These are phyloP conservation scores for Aspergillus steynii DNA, from an alignment of 495 filamentous ascomycete species.

Conservation along the genomic window DNA sequence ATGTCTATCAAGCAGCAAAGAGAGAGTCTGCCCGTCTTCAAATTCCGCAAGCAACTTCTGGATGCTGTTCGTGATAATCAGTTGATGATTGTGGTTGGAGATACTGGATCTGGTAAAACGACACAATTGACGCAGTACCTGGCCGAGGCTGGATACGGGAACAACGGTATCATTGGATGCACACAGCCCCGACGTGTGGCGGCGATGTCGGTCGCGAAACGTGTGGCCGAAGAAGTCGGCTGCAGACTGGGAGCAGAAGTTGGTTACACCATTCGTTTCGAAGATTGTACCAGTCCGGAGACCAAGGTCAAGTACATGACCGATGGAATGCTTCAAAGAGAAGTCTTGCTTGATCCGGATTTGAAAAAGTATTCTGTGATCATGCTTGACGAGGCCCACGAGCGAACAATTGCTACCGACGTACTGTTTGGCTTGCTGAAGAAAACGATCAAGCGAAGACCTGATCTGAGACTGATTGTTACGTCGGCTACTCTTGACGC, in stretches of 20 bases:
- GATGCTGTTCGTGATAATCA: conserved; percentile 88
- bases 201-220: conserved; percentile 94
- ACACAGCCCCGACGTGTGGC: conserved; percentile 97
- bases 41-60: conserved; percentile 83
- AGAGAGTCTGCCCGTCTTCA: conserved; percentile 86
- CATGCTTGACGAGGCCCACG: conserved; percentile 98
- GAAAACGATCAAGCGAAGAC: conserved; percentile 82
- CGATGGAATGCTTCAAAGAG: conserved; percentile 95
- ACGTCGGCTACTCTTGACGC: conserved; percentile 96
- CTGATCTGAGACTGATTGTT: conserved; percentile 92
- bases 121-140: conserved; percentile 96
- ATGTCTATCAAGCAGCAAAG: conserved; percentile 96
- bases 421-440: conserved; percentile 93
- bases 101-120: conserved; percentile 97
- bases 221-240: conserved; percentile 95
- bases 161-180: conserved; percentile 91
- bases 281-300: conserved; percentile 85
- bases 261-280: conserved; percentile 97
- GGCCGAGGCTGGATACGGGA: conserved; percentile 86
- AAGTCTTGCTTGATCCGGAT: conserved; percentile 88
- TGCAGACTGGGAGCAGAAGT: conserved; percentile 89
- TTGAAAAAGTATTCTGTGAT: conserved; percentile 89
- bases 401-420: conserved; percentile 94
- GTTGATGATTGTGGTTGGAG: conserved; percentile 92
- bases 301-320: conserved; percentile 99